Conservation (phyloP, 805 yeast species). For the Kluyveromyces aestuarii region DNA sequence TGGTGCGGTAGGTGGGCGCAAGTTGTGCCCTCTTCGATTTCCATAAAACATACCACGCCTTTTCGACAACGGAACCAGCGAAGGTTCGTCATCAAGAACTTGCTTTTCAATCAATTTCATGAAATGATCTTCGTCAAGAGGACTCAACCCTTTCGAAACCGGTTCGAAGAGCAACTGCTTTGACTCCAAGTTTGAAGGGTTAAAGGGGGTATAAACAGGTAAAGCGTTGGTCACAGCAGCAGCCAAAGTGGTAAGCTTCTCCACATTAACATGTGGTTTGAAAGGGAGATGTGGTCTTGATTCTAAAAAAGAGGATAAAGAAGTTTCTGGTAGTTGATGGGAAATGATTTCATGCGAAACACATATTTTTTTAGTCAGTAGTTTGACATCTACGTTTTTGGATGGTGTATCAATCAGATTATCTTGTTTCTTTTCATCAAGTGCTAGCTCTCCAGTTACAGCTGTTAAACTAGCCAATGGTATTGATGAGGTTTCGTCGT, state of each 20-base stretch:
- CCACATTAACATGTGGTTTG: slow-evolving; percentile 24
- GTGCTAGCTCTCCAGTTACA: neutral
- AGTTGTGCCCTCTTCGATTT: slow-evolving; percentile 47
- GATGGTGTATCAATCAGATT: slow-evolving; percentile 28
- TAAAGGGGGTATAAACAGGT: slow-evolving; percentile 26
- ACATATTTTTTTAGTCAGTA: slow-evolving; percentile 22
- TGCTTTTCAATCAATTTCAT: slow-evolving; percentile 46
- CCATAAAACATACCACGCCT: slow-evolving; percentile 37
- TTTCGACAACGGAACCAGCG: slow-evolving; percentile 26
- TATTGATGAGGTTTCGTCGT: neutral
- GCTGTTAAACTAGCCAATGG: neutral
- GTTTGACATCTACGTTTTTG: slow-evolving; percentile 9
- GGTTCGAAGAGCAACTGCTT: slow-evolving; percentile 37
- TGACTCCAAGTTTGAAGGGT: slow-evolving; percentile 20
- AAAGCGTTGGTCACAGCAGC: slow-evolving; percentile 27
- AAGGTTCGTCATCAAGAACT: slow-evolving; percentile 33
- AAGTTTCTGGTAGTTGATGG: neutral
- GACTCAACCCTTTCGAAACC: slow-evolving; percentile 56
- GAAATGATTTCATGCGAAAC: neutral
- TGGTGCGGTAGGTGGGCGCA: slow-evolving; percentile 91
- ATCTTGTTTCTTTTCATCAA: slow-evolving; percentile 1
- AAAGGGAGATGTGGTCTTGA: slow-evolving; percentile 18
- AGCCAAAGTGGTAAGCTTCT: slow-evolving; percentile 28
- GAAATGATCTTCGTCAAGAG: slow-evolving; percentile 57
- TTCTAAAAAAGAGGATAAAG: neutral